These are phyloP conservation scores for Polytrichum commune DNA, from an alignment of 225 moss, liverwort and hornwort species.

Conservation along the genomic window DNA sequence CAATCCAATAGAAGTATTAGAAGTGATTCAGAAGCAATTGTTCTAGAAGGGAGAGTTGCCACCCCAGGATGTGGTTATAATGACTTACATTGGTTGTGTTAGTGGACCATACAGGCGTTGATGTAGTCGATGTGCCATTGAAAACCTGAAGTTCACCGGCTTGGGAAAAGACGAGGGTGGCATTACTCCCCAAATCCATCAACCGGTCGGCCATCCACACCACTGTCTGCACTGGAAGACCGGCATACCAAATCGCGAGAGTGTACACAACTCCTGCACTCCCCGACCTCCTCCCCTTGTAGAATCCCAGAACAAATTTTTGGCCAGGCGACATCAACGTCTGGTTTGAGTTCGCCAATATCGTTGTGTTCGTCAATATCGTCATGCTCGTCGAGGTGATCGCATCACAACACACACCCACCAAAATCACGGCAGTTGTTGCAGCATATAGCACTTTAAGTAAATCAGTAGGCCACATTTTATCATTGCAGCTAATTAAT, in stretches of 20 bases:
- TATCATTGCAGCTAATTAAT: too few species aligned
- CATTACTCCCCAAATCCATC: not conserved
- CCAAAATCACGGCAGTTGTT: too few species aligned
- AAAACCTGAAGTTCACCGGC: conserved; percentile 1
- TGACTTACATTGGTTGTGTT: conserved; percentile 4
- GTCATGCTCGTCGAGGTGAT: too few species aligned
- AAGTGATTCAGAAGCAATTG: too few species aligned
- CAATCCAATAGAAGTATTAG: too few species aligned
- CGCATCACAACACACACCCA: too few species aligned
- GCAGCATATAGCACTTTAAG: too few species aligned
- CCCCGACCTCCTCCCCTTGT: not conserved
- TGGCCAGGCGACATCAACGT: not conserved
- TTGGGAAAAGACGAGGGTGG: not conserved
- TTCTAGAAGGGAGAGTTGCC: too few species aligned
- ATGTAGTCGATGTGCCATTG: not conserved
- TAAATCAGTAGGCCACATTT: too few species aligned
- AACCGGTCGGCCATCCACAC: conserved; percentile 9
- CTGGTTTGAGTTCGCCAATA: not conserved
- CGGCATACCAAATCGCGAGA: conserved; percentile 1
- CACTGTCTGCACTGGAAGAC: not conserved
- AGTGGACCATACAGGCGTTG: not conserved
- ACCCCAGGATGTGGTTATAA: not conserved
- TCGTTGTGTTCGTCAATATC: not conserved
- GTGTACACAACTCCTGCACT: not conserved
- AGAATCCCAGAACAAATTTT: not conserved